Conservation (phyloP, 805 yeast species). For the Lipomyces yamanashiensis region DNA sequence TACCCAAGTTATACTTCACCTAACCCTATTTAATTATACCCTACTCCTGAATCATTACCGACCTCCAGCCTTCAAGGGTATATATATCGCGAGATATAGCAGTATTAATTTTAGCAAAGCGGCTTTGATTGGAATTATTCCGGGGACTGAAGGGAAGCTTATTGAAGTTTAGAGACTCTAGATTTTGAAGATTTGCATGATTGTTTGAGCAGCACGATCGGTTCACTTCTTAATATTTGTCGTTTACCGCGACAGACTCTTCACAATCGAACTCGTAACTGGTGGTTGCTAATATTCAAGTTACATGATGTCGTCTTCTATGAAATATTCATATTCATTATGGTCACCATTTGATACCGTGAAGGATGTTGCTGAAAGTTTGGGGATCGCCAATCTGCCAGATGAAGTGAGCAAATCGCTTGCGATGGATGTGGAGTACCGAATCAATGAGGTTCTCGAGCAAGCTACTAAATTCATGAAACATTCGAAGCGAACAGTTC, state of each 20-base stretch:
- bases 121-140: too few relatives aligned
- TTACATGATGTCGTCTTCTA: slow-evolving; percentile 11
- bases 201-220: too few relatives aligned
- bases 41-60: not conserved
- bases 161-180: too few relatives aligned
- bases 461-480: slow-evolving; percentile 96
- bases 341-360: slow-evolving; percentile 71
- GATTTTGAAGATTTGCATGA: too few relatives aligned
- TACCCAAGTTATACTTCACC: not conserved
- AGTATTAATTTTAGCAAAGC: too few relatives aligned
- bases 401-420: slow-evolving; percentile 93
- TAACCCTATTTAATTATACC: not conserved
- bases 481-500: slow-evolving; percentile 81
- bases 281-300: not conserved
- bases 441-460: slow-evolving; percentile 92
- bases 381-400: slow-evolving; percentile 74
- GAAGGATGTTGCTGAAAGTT: slow-evolving; percentile 89
- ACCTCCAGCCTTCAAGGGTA: not conserved
- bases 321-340: slow-evolving; percentile 32
- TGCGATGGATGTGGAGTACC: slow-evolving; percentile 99
- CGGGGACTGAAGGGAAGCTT: too few relatives aligned
- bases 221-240: too few relatives aligned
- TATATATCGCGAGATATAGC: not conserved
- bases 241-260: too few relatives aligned
- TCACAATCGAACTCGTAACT: not conserved